Conservation (phyloP, 108 stramenopile genomes). For the Cyclotella atomus region DNA sequence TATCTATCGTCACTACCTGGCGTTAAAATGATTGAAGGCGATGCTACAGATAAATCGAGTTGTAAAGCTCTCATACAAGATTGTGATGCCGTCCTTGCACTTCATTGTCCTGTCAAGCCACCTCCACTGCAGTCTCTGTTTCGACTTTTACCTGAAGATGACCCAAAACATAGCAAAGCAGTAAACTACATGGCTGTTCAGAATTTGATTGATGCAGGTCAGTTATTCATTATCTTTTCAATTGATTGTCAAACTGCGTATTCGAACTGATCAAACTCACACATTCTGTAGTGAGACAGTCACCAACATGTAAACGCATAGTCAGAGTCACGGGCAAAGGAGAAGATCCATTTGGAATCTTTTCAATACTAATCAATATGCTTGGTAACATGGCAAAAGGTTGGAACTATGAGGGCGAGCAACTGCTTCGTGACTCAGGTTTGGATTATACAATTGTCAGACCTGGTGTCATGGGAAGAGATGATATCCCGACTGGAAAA, state of each 20-base stretch:
- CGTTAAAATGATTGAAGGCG: slow-evolving; percentile 57
- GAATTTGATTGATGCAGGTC: slow-evolving; percentile 63
- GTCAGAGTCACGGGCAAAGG: slow-evolving; percentile 84
- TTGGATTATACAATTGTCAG: slow-evolving; percentile 79
- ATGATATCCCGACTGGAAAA: slow-evolving; percentile 32
- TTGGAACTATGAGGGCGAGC: slow-evolving; percentile 87
- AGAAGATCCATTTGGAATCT: slow-evolving; percentile 62
- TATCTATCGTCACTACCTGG: slow-evolving; percentile 39
- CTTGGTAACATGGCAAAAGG: slow-evolving; percentile 77
- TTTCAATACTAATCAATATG: slow-evolving; percentile 74
- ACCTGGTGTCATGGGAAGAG: slow-evolving; percentile 63
- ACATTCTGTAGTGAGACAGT: slow-evolving; percentile 20
- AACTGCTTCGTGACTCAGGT: slow-evolving; percentile 48
- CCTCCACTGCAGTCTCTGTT: slow-evolving; percentile 41
- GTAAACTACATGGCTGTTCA: slow-evolving; percentile 74
- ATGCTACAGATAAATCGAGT: slow-evolving; percentile 39
- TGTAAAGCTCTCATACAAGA: slow-evolving; percentile 52
- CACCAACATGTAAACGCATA: slow-evolving; percentile 50
- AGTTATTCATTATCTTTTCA: no score
- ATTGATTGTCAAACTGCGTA: no score
- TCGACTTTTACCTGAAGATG: slow-evolving; percentile 42
- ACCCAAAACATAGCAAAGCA: slow-evolving; percentile 62
- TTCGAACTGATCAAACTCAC: no score
- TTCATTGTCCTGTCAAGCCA: slow-evolving; percentile 49
- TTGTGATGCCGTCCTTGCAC: slow-evolving; percentile 56